phyloP scores from a whole-genome alignment of 371 early-diverging fungal species.

The Nosema muscidifuracis region DNA sequence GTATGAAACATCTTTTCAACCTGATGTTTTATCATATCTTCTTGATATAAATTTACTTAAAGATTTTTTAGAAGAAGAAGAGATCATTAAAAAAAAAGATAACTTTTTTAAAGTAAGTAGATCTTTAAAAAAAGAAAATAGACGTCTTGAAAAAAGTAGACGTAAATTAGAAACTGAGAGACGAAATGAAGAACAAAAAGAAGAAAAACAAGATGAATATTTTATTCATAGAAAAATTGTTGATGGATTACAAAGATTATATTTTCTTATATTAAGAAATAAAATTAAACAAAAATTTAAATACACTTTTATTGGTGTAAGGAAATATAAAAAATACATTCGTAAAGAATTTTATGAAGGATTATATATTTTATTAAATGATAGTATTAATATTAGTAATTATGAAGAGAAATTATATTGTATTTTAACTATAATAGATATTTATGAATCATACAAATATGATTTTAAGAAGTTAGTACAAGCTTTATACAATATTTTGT shows the following conservation, averaged over 20 bases:
- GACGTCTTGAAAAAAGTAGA: slow-evolving; percentile 34
- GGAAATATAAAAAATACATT: slow-evolving; percentile 37
- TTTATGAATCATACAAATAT: slow-evolving; percentile 34
- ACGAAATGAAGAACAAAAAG: slow-evolving; percentile 29
- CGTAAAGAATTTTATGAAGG: slow-evolving; percentile 52
- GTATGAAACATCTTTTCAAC: slow-evolving; percentile 28
- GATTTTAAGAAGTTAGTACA: slow-evolving; percentile 42
- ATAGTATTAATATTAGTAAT: not conserved
- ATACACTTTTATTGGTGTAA: slow-evolving; percentile 39
- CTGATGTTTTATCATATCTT: slow-evolving; percentile 23
- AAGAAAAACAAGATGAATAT: slow-evolving; percentile 24
- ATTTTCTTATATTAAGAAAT: slow-evolving; percentile 43
- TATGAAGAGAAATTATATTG: slow-evolving; percentile 28
- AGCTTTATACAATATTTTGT: slow-evolving; percentile 20
- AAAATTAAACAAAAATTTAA: slow-evolving; percentile 33
- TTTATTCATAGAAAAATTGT: slow-evolving; percentile 32
- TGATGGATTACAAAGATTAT: slow-evolving; percentile 42
- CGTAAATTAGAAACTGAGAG: slow-evolving; percentile 16
- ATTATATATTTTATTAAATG: slow-evolving; percentile 42
- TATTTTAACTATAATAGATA: slow-evolving; percentile 21
- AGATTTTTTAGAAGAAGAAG: slow-evolving; percentile 11
- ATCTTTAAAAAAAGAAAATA: slow-evolving; percentile 14
- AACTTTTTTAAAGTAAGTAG: slow-evolving; percentile 20
- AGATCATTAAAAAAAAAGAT: slow-evolving; percentile 14
- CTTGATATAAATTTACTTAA: slow-evolving; percentile 24